Conservation (phyloP, 1,284 basidiomycete genomes). For the Agroathelia rolfsii region DNA sequence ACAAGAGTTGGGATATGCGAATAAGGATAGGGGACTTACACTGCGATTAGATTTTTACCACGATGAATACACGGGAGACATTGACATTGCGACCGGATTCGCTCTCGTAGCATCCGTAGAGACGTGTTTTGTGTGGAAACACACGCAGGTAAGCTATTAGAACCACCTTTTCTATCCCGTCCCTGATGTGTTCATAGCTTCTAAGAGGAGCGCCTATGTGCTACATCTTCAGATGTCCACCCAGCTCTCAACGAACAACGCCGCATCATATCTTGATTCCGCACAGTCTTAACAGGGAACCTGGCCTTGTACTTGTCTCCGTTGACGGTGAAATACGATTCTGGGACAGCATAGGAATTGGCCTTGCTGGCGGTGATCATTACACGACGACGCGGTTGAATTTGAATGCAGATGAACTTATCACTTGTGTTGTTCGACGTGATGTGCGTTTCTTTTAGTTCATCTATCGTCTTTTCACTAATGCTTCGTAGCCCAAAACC, state of each 20-base stretch:
- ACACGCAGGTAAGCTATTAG: slow-evolving; percentile 43
- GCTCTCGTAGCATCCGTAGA: slow-evolving; percentile 59
- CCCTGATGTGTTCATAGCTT: slow-evolving; percentile 21
- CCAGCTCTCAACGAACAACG: slow-evolving; percentile 32
- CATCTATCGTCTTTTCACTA: slow-evolving; percentile 3
- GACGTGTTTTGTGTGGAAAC: slow-evolving; percentile 78
- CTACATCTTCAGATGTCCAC: slow-evolving; percentile 70
- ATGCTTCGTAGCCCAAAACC: slow-evolving; percentile 41
- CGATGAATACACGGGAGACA: slow-evolving; percentile 57
- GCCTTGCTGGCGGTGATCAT: slow-evolving; percentile 70
- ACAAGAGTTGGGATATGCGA: too few relatives aligned
- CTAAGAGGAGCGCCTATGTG: slow-evolving; percentile 68
- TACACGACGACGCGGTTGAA: slow-evolving; percentile 44
- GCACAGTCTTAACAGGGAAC: slow-evolving; percentile 58
- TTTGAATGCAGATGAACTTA: slow-evolving; percentile 44
- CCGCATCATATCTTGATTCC: slow-evolving; percentile 66
- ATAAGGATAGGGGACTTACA: neutral
- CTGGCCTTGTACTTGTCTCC: slow-evolving; percentile 66
- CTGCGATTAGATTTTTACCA: slow-evolving; percentile 58
- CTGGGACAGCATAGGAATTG: slow-evolving; percentile 75
- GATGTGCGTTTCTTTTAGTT: slow-evolving; percentile 36
- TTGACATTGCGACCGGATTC: slow-evolving; percentile 64
- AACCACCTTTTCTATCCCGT: slow-evolving; percentile 4
- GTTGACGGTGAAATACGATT: slow-evolving; percentile 56
- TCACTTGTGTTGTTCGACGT: slow-evolving; percentile 54